Conservation (phyloP, 169 alveolate genomes). For the Plasmodium reichenowi region DNA sequence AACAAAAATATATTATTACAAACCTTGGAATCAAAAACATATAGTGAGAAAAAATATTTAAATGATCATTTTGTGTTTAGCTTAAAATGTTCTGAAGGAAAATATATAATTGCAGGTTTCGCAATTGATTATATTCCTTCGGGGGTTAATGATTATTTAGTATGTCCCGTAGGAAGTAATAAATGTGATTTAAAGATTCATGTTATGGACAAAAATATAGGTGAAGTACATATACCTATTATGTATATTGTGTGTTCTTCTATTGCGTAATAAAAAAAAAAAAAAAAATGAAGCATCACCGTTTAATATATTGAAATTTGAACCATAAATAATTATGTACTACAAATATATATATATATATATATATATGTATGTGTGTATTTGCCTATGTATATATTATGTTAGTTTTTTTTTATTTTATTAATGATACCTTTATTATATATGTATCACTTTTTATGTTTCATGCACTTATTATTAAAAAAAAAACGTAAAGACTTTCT, state of each 20-base stretch:
- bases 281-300: not conserved
- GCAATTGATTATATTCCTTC: slow-evolving; percentile 73
- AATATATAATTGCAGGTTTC: slow-evolving; percentile 67
- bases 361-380: no score
- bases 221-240: slow-evolving; percentile 55
- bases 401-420: not conserved
- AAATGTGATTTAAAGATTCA: slow-evolving; percentile 56
- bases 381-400: not conserved
- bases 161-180: slow-evolving; percentile 73
- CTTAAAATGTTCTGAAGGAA: slow-evolving; percentile 59
- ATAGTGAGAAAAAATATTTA: slow-evolving; percentile 36
- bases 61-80: slow-evolving; percentile 22
- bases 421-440: no score
- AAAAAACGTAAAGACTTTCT: no score
- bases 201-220: slow-evolving; percentile 14
- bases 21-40: slow-evolving; percentile 52
- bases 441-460: no score
- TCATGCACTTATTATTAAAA: no score
- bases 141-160: slow-evolving; percentile 13
- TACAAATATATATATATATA: no score
- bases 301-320: no score
- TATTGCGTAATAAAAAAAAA: slow-evolving; percentile 10
- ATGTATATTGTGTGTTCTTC: slow-evolving; percentile 75
- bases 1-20: slow-evolving; percentile 15
- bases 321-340: no score